Conservation (phyloP, 768 basidiomycete species). For the Inosperma sp. region DNA sequence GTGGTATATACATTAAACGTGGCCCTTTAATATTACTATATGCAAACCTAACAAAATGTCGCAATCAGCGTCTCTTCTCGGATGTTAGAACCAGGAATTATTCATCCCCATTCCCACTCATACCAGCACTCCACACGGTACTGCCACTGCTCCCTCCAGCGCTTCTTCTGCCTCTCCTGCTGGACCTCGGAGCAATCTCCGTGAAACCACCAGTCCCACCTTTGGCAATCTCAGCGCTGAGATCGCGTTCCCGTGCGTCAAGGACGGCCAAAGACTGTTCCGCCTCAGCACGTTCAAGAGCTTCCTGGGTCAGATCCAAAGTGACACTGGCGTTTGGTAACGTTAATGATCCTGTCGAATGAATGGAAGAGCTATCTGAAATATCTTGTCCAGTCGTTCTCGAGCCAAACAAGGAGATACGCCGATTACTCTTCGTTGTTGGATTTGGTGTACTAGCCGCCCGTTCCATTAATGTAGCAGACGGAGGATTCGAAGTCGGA, state of each 20-base stretch:
- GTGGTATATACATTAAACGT: conserved; percentile 1
- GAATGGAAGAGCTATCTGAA: conserved; percentile 47
- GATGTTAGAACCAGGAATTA: not conserved
- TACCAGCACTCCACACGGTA: conserved; percentile 85
- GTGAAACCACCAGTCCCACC: conserved; percentile 75
- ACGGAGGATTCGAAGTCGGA: conserved; percentile 36
- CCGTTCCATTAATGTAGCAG: conserved; percentile 27
- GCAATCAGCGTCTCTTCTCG: not conserved
- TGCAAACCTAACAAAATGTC: too few species aligned
- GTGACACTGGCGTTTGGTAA: conserved; percentile 23
- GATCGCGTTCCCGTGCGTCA: conserved; percentile 69
- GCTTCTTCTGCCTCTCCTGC: conserved; percentile 58
- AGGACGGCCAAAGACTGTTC: conserved; percentile 71
- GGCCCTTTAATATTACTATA: too few species aligned
- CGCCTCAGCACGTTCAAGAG: conserved; percentile 74
- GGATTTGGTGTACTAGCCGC: conserved; percentile 23
- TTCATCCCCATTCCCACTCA: conserved; percentile 58
- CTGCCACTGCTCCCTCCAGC: conserved; percentile 66
- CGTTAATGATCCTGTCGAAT: conserved; percentile 40
- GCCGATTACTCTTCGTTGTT: conserved; percentile 35
- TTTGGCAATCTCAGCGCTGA: conserved; percentile 72
- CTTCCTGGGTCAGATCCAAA: conserved; percentile 63
- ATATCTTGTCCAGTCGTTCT: conserved; percentile 31
- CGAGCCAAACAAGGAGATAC: conserved; percentile 74
- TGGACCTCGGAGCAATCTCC: conserved; percentile 56